Base-by-base conservation (phyloP, 768 basidiomycete species). In the Hypholoma fasciculare region DNA sequence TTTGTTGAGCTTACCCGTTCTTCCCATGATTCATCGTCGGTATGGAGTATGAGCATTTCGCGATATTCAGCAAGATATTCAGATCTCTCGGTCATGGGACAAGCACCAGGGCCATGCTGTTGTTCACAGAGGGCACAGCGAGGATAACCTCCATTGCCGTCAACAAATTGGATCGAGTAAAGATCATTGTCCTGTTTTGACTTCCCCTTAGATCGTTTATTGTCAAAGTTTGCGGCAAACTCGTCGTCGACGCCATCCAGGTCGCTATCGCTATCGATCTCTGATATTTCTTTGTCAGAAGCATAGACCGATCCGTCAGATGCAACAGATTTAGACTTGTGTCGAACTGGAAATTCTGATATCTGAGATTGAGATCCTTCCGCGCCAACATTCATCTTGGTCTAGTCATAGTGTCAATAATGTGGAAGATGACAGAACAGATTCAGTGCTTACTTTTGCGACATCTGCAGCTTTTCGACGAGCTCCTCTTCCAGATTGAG, bases 391-490 rank as follows among this genome's bases (percentile, higher is more conserved):
- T 65, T 65, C 59, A 72, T 71, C 58, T 72, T 75, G 54, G 71
- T 73, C 74, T 73, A 46, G 59, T 34, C 19, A 49, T 13, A 56
- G 14, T 44, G 51, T 59, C 56, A 59, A 47, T 20, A 9, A 13
- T 37, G 46, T n/a, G 49, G 23, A 47, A 60, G 36, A 12, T n/a
- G 16, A 38, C 13, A 47, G 38, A 7, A 38, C 16, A 17, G 38
- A 40, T 46, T 52, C 43, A 26, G 16, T 53, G 58, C 49, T 42
- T 34, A 76, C 78, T 62, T 80, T 81, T 67, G 80, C 76, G 47
- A 80, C 71, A 52, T 83, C 87, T 49, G 91, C 90, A 50, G 90
- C 91, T 59, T 81, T 84, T 36, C 91, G 85, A 59, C 90, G 85
- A 23, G 80, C 87, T 37, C 92, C 90, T 63, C 91, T 84, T 44